Base-by-base conservation (phyloP, 2,329 filamentous ascomycete species). In the Xylaria arbuscula region DNA sequence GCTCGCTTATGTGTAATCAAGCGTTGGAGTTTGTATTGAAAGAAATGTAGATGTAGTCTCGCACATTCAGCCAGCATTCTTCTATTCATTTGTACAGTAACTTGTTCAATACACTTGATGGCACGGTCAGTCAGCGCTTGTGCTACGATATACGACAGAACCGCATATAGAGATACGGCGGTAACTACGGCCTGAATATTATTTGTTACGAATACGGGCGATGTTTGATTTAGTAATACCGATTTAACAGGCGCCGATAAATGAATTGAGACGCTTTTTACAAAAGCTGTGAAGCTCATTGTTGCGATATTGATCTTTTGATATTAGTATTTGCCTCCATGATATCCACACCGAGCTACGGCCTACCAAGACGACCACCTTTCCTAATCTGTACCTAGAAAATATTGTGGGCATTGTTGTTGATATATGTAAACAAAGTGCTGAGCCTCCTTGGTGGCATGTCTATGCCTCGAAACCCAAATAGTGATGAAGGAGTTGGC, bases 11-110 rank as follows among this genome's bases (percentile, higher is more conserved):
- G 34, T 58, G 56, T 53, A 67, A 64, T 67, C 57, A 60, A 69
- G 69, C 69, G 66, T 65, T 56, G 69, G 63, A 65, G 54, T 69
- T 66, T 67, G 60, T 64, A 62, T 65, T 57, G 47, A 64, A 66
- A 71, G 60, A 36, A 28, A 19, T 19, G 36, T 57, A 65, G 40
- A 67, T 34, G 24, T 45, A 53, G 13, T 64, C 6, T 61, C 19
- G 56, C 19, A 42, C 36, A 54, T 60, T n/a, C 3, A 28, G 36
- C 19, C 11, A 9, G 50, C 22, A 24, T 47, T 57, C 45, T 64
- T 55, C 47, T 58, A 60, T 47, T 62, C 40, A 28, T 57, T 56
- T 69, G 69, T 69, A 71, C 69, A 71, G 62, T 64, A 60, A 54
- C 15, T 45, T 19, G 34, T 13, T 53, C 64, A 59, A 40, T 50